phyloP scores from a whole-genome alignment of 768 basidiomycete genomes.

The Clitopilus passeckerianus region DNA sequence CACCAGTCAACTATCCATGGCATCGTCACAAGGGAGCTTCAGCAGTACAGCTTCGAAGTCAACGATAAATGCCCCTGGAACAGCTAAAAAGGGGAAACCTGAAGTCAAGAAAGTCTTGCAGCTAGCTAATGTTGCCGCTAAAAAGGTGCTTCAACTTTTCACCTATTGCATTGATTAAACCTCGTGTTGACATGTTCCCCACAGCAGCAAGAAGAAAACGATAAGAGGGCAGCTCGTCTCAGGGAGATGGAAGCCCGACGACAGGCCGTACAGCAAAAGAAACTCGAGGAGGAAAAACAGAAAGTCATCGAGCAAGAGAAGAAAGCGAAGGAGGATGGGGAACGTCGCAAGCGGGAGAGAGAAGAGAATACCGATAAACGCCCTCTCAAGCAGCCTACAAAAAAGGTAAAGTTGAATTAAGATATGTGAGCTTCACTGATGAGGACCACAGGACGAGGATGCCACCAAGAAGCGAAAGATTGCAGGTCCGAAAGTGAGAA shows the following conservation, averaged over 20 bases:
- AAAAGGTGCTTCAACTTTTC: constrained; percentile 59
- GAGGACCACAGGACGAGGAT: constrained; percentile 54
- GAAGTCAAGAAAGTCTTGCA: constrained; percentile 78
- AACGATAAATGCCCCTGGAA: constrained; percentile 61
- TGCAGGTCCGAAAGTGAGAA: constrained; percentile 49
- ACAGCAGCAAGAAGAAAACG: constrained; percentile 87
- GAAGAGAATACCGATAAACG: constrained; percentile 74
- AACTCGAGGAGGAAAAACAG: constrained; percentile 72
- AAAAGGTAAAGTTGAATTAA: constrained; percentile 40
- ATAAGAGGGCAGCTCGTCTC: constrained; percentile 68
- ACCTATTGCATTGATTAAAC: background rate
- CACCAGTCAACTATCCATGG: constrained; percentile 53
- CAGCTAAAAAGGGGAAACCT: constrained; percentile 64
- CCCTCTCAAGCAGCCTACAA: constrained; percentile 45
- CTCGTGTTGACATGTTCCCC: constrained; percentile 6
- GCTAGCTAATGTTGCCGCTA: constrained; percentile 77
- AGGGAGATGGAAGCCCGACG: constrained; percentile 83
- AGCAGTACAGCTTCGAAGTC: constrained; percentile 68
- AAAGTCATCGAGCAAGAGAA: constrained; percentile 63
- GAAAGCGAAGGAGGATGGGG: constrained; percentile 67
- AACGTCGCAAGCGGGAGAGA: constrained; percentile 76
- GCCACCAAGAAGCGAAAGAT: constrained; percentile 68
- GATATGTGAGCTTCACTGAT: background rate
- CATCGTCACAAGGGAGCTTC: constrained; percentile 56
- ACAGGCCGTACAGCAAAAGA: constrained; percentile 64